Evolutionary conservation across 495 filamentous ascomycete species (phyloP), one percentile per base, ranked within the genome.

Genomic region (Podospora australis): DNA sequence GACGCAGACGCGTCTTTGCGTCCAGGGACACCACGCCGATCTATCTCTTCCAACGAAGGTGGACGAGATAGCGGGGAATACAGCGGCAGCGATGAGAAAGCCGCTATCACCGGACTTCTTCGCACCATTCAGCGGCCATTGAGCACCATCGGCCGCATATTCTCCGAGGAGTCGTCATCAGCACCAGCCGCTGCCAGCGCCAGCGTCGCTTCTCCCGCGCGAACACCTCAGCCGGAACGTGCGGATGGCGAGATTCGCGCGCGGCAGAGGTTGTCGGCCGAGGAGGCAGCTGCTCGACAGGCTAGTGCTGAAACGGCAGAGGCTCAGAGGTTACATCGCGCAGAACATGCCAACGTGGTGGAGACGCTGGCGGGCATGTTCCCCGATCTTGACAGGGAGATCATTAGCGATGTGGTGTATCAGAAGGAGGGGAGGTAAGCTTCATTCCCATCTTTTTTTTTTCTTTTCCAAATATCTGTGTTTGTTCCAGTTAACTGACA

Each of bases 81-180:
- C 50, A 56, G 54, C 23, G 67, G 64, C 35, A 80, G 78, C 19
- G 79, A 86, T 32, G 86, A 55, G 83, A 95, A 55, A 78, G 78
- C 83, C 1, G 88, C 92, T 29, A 89, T 95, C 26, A 81, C 84
- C 19, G 90, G 92, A 2, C 70, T 99, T 9, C 71, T 99, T 13
- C 81, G 90, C 39, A 89, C 90, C 1, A 96, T 99, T 44, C 90
- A 97, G 63, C 83, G 78, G 46, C 94, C 92, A 0, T 70, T 99
- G 30, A 88, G 87, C 34, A 92, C 90, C 13, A 95, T 99, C 60
- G 92, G 94, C n/a, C 83, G 90, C 45, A 96, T 99, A 28, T 97
- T 99, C 69, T 88, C 87, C 1, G 92, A 98, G 40, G 90, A 95
- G 1, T 43, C 68, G 44, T 49, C 66, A 46, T 36, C 65, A 48